Evolutionary conservation across 73 alveolate species (phyloP).

Genomic region (Paramecium tetraurelia): DNA sequence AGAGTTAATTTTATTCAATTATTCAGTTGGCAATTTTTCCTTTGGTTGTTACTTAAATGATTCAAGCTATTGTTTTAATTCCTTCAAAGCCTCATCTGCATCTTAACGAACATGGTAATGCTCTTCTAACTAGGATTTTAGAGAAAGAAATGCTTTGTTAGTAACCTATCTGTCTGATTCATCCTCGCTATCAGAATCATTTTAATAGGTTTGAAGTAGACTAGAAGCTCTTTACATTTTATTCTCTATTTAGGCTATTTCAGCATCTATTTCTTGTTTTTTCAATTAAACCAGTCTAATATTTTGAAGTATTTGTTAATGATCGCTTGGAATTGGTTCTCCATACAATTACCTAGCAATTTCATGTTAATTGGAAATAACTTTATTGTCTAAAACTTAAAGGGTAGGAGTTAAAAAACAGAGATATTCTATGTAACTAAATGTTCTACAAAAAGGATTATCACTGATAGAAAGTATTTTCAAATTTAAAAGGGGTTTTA

Average conservation of each 20-base stretch:
- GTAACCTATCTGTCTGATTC: neutral
- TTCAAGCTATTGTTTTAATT: neutral
- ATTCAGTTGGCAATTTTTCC: neutral
- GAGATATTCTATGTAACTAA: conserved; percentile 17
- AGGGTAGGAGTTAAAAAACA: neutral
- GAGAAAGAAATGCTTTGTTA: neutral
- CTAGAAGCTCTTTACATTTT: neutral
- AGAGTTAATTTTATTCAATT: conserved; percentile 5
- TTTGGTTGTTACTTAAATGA: neutral
- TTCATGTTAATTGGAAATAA: neutral
- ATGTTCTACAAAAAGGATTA: conserved; percentile 36
- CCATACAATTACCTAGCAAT: neutral
- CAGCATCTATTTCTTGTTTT: neutral
- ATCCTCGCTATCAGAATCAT: conserved; percentile 21
- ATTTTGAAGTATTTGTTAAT: neutral
- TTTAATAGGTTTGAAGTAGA: neutral
- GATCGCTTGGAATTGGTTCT: neutral
- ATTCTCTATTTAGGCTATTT: neutral
- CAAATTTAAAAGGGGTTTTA: neutral
- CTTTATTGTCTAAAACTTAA: conserved; percentile 38
- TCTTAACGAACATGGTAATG: neutral
- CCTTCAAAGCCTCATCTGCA: neutral
- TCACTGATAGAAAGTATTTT: neutral
- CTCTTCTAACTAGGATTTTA: neutral
- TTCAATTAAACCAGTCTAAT: neutral